Conservation (phyloP, 164 flowering plant genomes). For the Vitis rotundifolia region DNA sequence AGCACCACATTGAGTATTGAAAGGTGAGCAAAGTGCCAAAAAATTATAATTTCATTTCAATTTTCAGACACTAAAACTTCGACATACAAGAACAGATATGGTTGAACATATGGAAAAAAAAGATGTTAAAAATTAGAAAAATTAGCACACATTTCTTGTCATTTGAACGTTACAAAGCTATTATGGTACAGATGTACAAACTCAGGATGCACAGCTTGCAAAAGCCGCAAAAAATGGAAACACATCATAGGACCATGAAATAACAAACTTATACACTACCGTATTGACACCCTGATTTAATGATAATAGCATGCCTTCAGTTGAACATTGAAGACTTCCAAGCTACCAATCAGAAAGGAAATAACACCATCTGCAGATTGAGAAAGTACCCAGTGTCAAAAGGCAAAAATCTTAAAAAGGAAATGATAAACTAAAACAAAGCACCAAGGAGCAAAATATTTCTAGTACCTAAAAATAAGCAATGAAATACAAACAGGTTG, state of each 20-base stretch:
- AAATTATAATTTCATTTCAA: background rate
- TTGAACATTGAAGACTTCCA: conserved; percentile 10
- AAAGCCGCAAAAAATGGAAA: conserved; percentile 3
- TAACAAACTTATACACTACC: conserved; percentile 15
- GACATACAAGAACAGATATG: background rate
- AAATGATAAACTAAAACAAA: background rate
- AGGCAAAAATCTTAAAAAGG: background rate
- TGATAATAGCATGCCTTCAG: conserved; percentile 16
- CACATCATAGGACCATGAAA: conserved; percentile 2
- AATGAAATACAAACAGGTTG: conserved; percentile 9
- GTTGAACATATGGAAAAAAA: background rate
- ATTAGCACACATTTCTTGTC: conserved; percentile 1
- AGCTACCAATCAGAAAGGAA: conserved; percentile 13
- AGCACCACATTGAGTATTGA: too few species aligned
- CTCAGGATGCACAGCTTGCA: conserved; percentile 13
- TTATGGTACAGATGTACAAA: conserved; percentile 23
- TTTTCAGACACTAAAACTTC: background rate
- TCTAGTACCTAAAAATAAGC: conserved; percentile 19
- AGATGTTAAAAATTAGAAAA: background rate
- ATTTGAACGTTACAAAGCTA: conserved; percentile 11
- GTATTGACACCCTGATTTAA: conserved; percentile 11
- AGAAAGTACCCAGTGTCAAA: conserved; percentile 1
- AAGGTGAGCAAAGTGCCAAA: background rate
- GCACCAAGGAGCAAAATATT: background rate
- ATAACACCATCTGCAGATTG: conserved; percentile 19